Conservation (phyloP, 2,329 filamentous ascomycete genomes). For the Daldinia sp. region DNA sequence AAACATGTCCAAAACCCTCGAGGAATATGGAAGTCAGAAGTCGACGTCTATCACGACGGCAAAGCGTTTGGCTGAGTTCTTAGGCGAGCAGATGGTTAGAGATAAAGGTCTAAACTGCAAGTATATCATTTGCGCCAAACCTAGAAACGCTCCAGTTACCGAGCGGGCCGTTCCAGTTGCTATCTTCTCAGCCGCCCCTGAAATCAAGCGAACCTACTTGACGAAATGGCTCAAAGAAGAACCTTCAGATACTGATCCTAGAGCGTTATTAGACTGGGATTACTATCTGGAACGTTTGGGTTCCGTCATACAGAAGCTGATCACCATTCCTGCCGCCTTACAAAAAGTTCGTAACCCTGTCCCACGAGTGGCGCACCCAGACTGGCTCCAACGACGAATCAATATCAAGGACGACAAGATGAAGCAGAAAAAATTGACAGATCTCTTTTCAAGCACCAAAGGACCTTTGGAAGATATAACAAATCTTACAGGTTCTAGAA, state of each 20-base stretch:
- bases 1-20: slow-evolving; percentile 95
- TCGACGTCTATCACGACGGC: slow-evolving; percentile 99
- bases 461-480: slow-evolving; percentile 77
- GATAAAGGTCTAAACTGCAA: slow-evolving; percentile 99
- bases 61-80: slow-evolving; percentile 90
- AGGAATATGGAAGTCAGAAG: slow-evolving; percentile 95
- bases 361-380: slow-evolving; percentile 89
- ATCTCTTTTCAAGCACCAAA: slow-evolving; percentile 73
- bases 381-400: slow-evolving; percentile 94
- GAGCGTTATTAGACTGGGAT: slow-evolving; percentile 91
- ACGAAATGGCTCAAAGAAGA: slow-evolving; percentile 97
- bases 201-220: slow-evolving; percentile 86
- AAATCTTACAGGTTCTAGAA: slow-evolving; percentile 64
- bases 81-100: slow-evolving; percentile 98
- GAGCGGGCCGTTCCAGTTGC: slow-evolving; percentile 94
- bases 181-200: slow-evolving; percentile 93
- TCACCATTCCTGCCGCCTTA: slow-evolving; percentile 95
- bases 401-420: slow-evolving; percentile 95
- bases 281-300: slow-evolving; percentile 97
- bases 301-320: slow-evolving; percentile 97
- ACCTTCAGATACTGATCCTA: slow-evolving; percentile 86
- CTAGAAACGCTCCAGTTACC: slow-evolving; percentile 89
- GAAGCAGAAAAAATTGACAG: slow-evolving; percentile 99
- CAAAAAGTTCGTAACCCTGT: slow-evolving; percentile 96
- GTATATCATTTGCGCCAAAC: slow-evolving; percentile 93